Evolutionary conservation across 208 protist genomes (phyloP).

Genomic region (Spongospora subterranea): DNA sequence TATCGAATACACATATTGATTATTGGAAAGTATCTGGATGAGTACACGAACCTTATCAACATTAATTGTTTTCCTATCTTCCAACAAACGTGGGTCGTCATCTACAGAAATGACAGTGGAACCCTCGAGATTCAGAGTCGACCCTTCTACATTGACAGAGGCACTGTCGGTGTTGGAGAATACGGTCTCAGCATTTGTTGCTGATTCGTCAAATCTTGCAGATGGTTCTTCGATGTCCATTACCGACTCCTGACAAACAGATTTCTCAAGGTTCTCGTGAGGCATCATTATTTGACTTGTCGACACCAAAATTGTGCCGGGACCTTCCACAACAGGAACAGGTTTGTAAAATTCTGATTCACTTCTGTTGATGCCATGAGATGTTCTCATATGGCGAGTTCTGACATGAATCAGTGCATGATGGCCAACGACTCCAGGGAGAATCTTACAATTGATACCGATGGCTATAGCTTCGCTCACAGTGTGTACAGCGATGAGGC

Average conservation of each 20-base stretch:
- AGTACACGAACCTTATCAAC: no score
- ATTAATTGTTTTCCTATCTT: no score
- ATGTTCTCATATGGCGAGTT: slow-evolving; percentile 12
- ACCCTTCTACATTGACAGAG: no score
- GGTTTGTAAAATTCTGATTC: neutral
- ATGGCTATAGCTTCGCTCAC: slow-evolving; percentile 34
- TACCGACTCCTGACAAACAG: neutral
- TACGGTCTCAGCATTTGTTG: neutral
- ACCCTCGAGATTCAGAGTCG: no score
- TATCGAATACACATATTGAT: no score
- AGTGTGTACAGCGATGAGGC: neutral
- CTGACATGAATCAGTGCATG: neutral
- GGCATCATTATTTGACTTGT: neutral
- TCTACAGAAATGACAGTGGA: no score
- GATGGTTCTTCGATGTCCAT: neutral
- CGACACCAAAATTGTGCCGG: neutral
- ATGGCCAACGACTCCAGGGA: neutral
- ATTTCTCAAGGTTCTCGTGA: neutral
- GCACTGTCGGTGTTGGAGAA: no score
- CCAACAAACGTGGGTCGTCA: no score
- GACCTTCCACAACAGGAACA: no score
- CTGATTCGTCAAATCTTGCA: neutral
- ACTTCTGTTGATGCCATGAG: neutral
- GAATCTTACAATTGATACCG: slow-evolving; percentile 26
- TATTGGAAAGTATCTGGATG: no score